phyloP scores from a whole-genome alignment of 2,329 filamentous ascomycete genomes.

The Hymenoscyphus occultus region DNA sequence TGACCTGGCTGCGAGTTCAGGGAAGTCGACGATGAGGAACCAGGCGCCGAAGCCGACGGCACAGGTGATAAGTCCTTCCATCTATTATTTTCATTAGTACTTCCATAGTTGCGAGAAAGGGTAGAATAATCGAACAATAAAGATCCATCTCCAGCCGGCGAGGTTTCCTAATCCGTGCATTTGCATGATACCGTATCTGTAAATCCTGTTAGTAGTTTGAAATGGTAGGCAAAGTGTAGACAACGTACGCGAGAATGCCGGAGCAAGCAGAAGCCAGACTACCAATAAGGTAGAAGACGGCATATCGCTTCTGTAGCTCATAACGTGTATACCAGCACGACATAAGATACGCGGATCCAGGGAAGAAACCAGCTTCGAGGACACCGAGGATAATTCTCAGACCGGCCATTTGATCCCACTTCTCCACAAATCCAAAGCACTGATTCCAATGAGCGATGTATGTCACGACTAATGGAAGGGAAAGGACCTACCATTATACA shows the following conservation, averaged over 20 bases:
- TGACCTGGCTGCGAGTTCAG: slow-evolving; percentile 50
- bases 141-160: slow-evolving; percentile 43
- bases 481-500: slow-evolving; percentile 39
- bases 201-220: background rate
- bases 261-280: slow-evolving; percentile 63
- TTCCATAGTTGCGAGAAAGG: background rate
- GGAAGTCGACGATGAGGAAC: slow-evolving; percentile 62
- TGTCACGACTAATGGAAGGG: too few relatives aligned
- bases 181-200: slow-evolving; percentile 53
- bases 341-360: slow-evolving; percentile 43
- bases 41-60: slow-evolving; percentile 49
- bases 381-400: slow-evolving; percentile 33
- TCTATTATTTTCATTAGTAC: slow-evolving; percentile 26
- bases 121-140: slow-evolving; percentile 40
- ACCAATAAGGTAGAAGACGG: slow-evolving; percentile 66
- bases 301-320: slow-evolving; percentile 68
- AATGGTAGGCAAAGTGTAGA: background rate
- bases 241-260: slow-evolving; percentile 56
- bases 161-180: slow-evolving; percentile 36
- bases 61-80: slow-evolving; percentile 55
- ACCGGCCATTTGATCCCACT: slow-evolving; percentile 30
- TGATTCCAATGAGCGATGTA: slow-evolving; percentile 9
- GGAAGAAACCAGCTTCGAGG: slow-evolving; percentile 36
- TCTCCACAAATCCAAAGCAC: slow-evolving; percentile 38
- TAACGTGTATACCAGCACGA: slow-evolving; percentile 47